Conservation (phyloP, 139 green algal species). For the Tetraselmis striata region DNA sequence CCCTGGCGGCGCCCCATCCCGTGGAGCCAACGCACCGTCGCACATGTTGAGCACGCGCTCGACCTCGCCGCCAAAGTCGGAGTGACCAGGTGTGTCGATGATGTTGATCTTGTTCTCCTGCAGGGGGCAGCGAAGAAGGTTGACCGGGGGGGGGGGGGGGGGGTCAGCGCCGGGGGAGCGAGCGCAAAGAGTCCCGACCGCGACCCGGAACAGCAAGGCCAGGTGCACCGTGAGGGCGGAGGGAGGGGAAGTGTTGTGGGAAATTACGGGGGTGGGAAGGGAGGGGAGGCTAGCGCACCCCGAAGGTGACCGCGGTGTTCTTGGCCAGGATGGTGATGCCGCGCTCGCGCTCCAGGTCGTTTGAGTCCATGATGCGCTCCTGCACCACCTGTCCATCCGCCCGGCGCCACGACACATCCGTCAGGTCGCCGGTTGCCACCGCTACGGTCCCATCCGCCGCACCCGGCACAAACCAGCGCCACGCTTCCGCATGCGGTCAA, state of each 20-base stretch:
- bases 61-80: slow-evolving; percentile 98
- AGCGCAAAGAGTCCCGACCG: background rate
- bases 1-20: background rate
- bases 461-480: no score
- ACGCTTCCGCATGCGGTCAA: background rate
- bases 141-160: slow-evolving; percentile 1
- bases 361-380: slow-evolving; percentile 93
- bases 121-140: background rate
- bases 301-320: slow-evolving; percentile 94
- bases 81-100: slow-evolving; percentile 98
- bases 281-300: no score
- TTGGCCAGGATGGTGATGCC: slow-evolving; percentile 99
- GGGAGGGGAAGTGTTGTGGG: no score
- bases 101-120: slow-evolving; percentile 92
- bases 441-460: no score
- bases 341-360: no score
- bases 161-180: background rate
- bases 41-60: slow-evolving; percentile 99
- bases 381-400: slow-evolving; percentile 72
- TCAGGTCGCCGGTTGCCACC: no score
- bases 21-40: slow-evolving; percentile 61
- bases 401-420: no score
- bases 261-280: no score
- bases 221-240: no score
- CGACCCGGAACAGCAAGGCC: no score